Evolutionary conservation across 2,329 filamentous ascomycete species (phyloP).

Genomic region (Alternaria tenuissima): DNA sequence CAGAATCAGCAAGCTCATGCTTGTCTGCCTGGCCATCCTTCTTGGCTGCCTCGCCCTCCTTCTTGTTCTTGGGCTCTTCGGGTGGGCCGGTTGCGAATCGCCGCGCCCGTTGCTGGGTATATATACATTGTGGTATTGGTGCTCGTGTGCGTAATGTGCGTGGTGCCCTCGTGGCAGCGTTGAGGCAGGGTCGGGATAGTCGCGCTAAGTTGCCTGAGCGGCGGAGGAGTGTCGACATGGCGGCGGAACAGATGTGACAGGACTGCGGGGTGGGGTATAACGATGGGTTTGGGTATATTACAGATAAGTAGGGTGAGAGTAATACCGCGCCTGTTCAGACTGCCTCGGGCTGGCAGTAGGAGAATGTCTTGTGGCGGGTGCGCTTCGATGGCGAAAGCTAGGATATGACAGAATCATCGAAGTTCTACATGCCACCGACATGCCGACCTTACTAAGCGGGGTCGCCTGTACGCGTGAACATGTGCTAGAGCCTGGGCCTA

Average conservation of each 20-base stretch:
- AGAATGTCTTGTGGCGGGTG: slow-evolving; percentile 21
- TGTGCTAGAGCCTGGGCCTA: background rate
- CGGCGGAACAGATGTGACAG: slow-evolving; percentile 46
- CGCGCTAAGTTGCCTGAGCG: slow-evolving; percentile 72
- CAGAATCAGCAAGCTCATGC: slow-evolving; percentile 41
- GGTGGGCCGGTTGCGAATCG: slow-evolving; percentile 53
- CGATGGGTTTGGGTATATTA: slow-evolving; percentile 5
- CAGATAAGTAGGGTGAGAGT: background rate
- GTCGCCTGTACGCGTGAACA: slow-evolving; percentile 6
- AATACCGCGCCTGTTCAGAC: slow-evolving; percentile 7
- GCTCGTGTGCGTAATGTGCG: slow-evolving; percentile 46
- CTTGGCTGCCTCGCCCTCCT: slow-evolving; percentile 37
- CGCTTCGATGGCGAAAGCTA: slow-evolving; percentile 27
- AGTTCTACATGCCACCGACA: slow-evolving; percentile 19
- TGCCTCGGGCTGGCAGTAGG: slow-evolving; percentile 29
- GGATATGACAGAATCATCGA: slow-evolving; percentile 27
- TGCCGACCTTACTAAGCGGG: slow-evolving; percentile 20
- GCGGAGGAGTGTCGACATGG: slow-evolving; percentile 73
- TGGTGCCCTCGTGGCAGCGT: slow-evolving; percentile 60
- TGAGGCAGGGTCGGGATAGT: slow-evolving; percentile 66
- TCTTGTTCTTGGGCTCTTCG: slow-evolving; percentile 44
- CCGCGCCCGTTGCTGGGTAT: slow-evolving; percentile 54
- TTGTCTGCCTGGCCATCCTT: slow-evolving; percentile 44
- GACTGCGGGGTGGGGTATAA: slow-evolving; percentile 15
- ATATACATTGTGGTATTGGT: slow-evolving; percentile 54